A percentile compares a stretch with the other conserved stretches of the same genome.
phyloP scores from a whole-genome alignment of 352 stramenopile genomes.

The Halophytophthora polymorphica region DNA sequence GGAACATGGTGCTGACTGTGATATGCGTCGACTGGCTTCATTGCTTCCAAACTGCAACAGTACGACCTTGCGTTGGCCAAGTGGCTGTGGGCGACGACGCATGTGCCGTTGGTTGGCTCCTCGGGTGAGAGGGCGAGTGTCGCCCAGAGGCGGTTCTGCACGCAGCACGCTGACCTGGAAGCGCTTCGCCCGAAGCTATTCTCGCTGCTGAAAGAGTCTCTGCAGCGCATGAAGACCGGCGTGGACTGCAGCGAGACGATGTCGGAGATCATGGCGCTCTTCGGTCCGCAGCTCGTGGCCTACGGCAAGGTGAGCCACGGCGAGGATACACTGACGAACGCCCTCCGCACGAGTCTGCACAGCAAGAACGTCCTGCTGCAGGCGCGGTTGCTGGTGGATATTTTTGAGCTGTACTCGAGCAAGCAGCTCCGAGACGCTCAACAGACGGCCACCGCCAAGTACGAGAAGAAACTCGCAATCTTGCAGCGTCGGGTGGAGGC shows the following conservation, averaged over 20 bases:
- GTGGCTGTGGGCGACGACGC: constrained; percentile 71
- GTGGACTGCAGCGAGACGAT: constrained; percentile 57
- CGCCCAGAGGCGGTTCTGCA: constrained; percentile 6
- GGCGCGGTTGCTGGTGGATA: constrained; percentile 46
- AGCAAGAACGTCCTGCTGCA: constrained; percentile 78
- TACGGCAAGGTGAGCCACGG: constrained; percentile 37
- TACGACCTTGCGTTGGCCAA: constrained; percentile 69
- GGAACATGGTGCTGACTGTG: neutral
- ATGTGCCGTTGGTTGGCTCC: constrained; percentile 7
- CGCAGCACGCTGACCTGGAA: constrained; percentile 35
- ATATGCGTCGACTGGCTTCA: neutral
- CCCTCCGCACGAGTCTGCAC: constrained; percentile 45
- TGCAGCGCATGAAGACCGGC: constrained; percentile 39
- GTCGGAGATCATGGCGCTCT: constrained; percentile 67
- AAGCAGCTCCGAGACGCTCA: constrained; percentile 39
- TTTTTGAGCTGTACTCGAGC: constrained; percentile 49
- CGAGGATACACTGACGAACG: constrained; percentile 61
- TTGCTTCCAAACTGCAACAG: constrained; percentile 19
- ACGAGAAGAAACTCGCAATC: constrained; percentile 60
- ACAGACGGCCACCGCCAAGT: constrained; percentile 48
- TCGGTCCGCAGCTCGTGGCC: constrained; percentile 51
- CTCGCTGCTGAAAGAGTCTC: constrained; percentile 40
- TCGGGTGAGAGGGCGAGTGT: neutral
- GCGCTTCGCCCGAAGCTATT: constrained; percentile 39
- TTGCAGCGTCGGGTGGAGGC: constrained; percentile 45